Evolutionary conservation across 1,139 yeast genomes (phyloP).

Genomic region (Kodamaea fungicola): DNA sequence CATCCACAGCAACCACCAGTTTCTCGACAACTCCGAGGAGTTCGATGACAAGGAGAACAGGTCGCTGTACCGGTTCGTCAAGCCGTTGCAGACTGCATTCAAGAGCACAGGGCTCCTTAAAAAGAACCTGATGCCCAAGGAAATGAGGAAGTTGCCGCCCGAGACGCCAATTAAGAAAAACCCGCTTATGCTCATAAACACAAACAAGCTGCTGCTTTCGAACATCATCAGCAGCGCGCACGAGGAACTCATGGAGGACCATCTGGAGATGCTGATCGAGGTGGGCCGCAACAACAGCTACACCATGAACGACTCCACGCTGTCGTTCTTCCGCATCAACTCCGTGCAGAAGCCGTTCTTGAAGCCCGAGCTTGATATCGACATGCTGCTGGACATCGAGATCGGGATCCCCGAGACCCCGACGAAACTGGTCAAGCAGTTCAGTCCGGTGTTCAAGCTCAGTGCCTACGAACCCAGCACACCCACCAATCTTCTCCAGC

Average conservation of each 20-base stretch:
- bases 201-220: slow-evolving; percentile 19
- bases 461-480: slow-evolving; percentile 26
- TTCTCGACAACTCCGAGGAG: slow-evolving; percentile 12
- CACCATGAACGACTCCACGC: slow-evolving; percentile 27
- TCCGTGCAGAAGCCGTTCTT: slow-evolving; percentile 16
- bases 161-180: slow-evolving; percentile 80
- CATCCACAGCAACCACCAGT: slow-evolving; percentile 3
- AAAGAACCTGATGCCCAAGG: slow-evolving; percentile 50
- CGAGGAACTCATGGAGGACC: slow-evolving; percentile 20
- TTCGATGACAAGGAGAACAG: slow-evolving; percentile 35
- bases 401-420: slow-evolving; percentile 41
- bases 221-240: slow-evolving; percentile 20
- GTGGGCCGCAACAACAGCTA: slow-evolving; percentile 35
- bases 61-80: slow-evolving; percentile 63
- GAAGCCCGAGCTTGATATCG: slow-evolving; percentile 17
- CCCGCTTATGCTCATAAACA: slow-evolving; percentile 40
- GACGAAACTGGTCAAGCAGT: slow-evolving; percentile 35
- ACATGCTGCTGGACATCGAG: slow-evolving; percentile 17
- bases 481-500: slow-evolving; percentile 21
- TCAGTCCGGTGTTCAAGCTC: slow-evolving; percentile 24
- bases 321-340: slow-evolving; percentile 34
- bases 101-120: slow-evolving; percentile 72
- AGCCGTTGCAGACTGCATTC: slow-evolving; percentile 84
- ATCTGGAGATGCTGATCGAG: slow-evolving; percentile 36
- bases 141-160: slow-evolving; percentile 48